Base-by-base conservation (phyloP, 2,329 filamentous ascomycete genomes). In the Dissoconium aciculare region DNA sequence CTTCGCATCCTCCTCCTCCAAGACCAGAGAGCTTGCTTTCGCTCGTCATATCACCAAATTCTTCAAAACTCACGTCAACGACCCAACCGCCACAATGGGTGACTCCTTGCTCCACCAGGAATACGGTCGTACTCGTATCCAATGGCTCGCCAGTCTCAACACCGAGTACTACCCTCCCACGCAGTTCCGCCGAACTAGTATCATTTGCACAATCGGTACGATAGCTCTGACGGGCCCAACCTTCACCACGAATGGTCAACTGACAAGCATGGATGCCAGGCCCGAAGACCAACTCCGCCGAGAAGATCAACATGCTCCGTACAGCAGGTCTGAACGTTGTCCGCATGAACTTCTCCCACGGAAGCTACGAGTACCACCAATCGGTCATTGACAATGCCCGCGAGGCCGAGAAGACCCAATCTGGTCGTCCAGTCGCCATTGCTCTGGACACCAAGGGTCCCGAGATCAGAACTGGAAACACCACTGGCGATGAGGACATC, bases 311-410 rank as follows among this genome's bases (percentile, higher is more conserved):
- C 64, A 71, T 76, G 58, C 80, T 98, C 51, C 82, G 87, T 48
- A 45, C 42, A 64, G 78, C 78, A 44, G 89, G 89, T 62, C 77
- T 95, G 52, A 95, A 95, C 64, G 84, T 98, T 47, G 89, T 95
- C 48, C 87, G 89, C 66, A 98, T 98, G 89, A 98, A 98, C 78
- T 95, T 95, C 60, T 93, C 80, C 44, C 82, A 92, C 62, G 82
- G 82, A 52, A 78, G 76, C 46, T 89, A 95, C 62, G 85, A 78
- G 65, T 98, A 94, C 67, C 85, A 92, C 66, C 83, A 95, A 70
- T 87, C 83, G 41, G 89, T 98, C 57, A 94, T 98, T 54, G 83
- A 98, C 68, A 77, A 98, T 65, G 73, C 87, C 47, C 82, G 84
- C 54, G 71, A 79, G 55, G 89, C 89, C 44, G 85, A 92, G 66